phyloP scores from a whole-genome alignment of 768 basidiomycete genomes.

The Calocera cornea region DNA sequence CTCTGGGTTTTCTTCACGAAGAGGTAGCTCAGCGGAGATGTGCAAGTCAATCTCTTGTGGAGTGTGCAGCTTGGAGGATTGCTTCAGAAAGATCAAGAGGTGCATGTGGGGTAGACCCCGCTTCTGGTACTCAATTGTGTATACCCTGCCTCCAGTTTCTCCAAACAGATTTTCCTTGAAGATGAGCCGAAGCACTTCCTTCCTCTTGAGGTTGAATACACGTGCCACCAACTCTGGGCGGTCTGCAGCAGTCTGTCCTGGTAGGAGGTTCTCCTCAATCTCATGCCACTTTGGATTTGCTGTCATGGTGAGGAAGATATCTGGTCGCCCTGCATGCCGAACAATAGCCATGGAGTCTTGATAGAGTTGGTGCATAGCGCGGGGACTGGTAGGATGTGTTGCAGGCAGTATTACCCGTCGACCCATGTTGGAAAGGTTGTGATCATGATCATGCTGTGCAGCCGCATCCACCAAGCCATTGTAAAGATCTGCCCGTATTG shows the following conservation, averaged over 20 bases:
- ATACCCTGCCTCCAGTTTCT: slow-evolving; percentile 30
- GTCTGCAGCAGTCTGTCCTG: slow-evolving; percentile 13
- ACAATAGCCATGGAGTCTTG: slow-evolving; percentile 17
- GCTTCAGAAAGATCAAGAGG: slow-evolving; percentile 32
- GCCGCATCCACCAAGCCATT: slow-evolving; percentile 7
- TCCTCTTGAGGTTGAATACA: slow-evolving; percentile 35
- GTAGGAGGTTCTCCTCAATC: slow-evolving; percentile 7
- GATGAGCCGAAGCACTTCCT: slow-evolving; percentile 28
- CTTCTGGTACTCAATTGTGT: slow-evolving; percentile 48
- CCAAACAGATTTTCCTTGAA: slow-evolving; percentile 31
- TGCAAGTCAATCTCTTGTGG: slow-evolving; percentile 29
- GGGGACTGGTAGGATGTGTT: slow-evolving; percentile 8
- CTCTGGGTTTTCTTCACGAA: slow-evolving; percentile 26
- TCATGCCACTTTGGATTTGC: slow-evolving; percentile 15
- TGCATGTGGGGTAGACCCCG: slow-evolving; percentile 44
- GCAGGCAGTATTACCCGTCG: slow-evolving; percentile 11
- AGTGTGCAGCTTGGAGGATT: slow-evolving; percentile 24
- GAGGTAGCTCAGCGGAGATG: slow-evolving; percentile 33
- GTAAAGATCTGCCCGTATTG: slow-evolving; percentile 2
- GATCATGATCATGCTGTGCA: neutral
- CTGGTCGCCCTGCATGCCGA: slow-evolving; percentile 11
- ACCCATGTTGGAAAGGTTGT: neutral
- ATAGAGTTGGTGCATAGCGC: slow-evolving; percentile 13
- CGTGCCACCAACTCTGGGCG: slow-evolving; percentile 35
- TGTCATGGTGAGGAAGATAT: slow-evolving; percentile 14